These are phyloP conservation scores for Zygosaccharomyces sapae DNA, from an alignment of 1,139 yeast species.

Conservation along the genomic window DNA sequence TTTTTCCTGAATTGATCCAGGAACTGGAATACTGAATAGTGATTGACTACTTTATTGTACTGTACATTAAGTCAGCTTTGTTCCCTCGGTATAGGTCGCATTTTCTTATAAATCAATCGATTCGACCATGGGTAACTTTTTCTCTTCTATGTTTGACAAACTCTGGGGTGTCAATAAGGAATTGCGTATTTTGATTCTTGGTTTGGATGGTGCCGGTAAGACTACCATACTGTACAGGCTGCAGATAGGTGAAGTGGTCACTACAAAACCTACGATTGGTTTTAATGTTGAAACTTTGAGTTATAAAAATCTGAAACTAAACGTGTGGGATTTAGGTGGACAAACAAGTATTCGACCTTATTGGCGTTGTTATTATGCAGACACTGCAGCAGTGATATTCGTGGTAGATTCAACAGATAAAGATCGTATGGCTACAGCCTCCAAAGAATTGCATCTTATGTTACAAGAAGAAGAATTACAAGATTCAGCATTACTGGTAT, in stretches of 20 bases:
- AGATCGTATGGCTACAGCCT: conserved; percentile 83
- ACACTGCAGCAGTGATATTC: conserved; percentile 92
- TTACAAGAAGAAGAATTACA: conserved; percentile 85
- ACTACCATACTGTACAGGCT: conserved; percentile 89
- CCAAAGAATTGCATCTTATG: conserved; percentile 88
- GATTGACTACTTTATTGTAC: background rate
- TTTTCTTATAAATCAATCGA: too few species aligned
- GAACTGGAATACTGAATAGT: background rate
- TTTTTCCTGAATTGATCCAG: background rate
- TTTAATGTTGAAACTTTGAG: conserved; percentile 93
- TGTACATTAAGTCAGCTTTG: too few species aligned
- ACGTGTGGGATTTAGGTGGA: conserved; percentile 92
- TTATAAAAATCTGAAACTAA: conserved; percentile 85
- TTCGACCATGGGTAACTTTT: conserved; percentile 71
- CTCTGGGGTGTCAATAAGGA: conserved; percentile 91
- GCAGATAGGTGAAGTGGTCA: conserved; percentile 90
- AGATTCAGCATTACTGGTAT: conserved; percentile 86
- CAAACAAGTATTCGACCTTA: conserved; percentile 96
- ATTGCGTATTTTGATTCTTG: conserved; percentile 84
- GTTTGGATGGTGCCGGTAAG: conserved; percentile 97
- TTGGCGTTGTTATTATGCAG: conserved; percentile 96
- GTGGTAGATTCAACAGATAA: conserved; percentile 97
- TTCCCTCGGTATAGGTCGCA: too few species aligned
- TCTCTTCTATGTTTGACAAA: conserved; percentile 79
- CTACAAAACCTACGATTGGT: conserved; percentile 94